Conservation (phyloP, 2,329 filamentous ascomycete genomes). For the Fusarium sp. region DNA sequence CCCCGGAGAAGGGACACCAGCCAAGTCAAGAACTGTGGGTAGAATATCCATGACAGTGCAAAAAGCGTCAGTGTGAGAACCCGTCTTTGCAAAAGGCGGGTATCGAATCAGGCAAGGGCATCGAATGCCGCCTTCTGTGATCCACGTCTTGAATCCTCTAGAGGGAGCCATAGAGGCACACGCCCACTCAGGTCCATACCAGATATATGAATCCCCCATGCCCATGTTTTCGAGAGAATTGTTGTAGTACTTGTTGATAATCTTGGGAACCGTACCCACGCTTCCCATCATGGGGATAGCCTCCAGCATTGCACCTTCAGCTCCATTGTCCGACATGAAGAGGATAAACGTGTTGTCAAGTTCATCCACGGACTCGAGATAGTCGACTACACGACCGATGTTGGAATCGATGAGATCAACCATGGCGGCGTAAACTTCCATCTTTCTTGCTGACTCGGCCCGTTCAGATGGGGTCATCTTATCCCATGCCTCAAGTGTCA, state of each 20-base stretch:
- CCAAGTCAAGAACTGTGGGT: conserved; percentile 61
- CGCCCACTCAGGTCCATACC: conserved; percentile 70
- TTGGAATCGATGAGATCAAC: conserved; percentile 60
- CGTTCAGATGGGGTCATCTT: conserved; percentile 16
- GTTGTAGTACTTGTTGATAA: conserved; percentile 58
- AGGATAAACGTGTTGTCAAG: conserved; percentile 38
- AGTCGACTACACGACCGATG: not conserved
- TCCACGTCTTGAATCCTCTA: conserved; percentile 50
- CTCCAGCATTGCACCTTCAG: conserved; percentile 67
- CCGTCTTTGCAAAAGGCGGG: conserved; percentile 42
- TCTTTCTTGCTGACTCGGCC: conserved; percentile 30
- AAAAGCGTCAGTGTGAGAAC: conserved; percentile 49
- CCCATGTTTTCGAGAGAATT: conserved; percentile 65
- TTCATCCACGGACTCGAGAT: not conserved
- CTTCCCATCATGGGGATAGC: conserved; percentile 61
- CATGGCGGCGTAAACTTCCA: conserved; percentile 66
- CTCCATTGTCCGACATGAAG: conserved; percentile 51
- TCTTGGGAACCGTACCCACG: conserved; percentile 21
- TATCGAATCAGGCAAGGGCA: conserved; percentile 37
- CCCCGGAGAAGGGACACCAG: conserved; percentile 53
- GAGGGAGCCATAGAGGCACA: conserved; percentile 52
- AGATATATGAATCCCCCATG: conserved; percentile 67
- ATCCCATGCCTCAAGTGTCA: conserved; percentile 58
- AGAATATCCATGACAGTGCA: conserved; percentile 62
- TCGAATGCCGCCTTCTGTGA: conserved; percentile 45